phyloP scores from a whole-genome alignment of 768 basidiomycete genomes.

The Filobasidium floriforme region DNA sequence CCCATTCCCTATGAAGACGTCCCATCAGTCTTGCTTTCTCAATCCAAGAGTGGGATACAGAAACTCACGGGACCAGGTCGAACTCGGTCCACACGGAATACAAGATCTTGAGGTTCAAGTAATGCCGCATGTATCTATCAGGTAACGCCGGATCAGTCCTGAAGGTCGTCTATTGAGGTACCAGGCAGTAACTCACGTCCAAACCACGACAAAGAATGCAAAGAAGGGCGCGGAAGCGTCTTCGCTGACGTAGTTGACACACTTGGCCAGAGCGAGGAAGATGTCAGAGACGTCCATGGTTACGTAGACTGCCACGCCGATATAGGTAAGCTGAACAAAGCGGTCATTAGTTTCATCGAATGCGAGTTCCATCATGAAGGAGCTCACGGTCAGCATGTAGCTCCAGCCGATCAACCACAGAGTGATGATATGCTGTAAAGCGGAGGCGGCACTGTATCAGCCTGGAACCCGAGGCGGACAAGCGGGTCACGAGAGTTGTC shows the following conservation, averaged over 20 bases:
- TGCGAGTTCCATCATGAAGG: neutral
- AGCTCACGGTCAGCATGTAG: conserved; percentile 36
- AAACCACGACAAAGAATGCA: conserved; percentile 59
- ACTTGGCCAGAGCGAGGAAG: conserved; percentile 75
- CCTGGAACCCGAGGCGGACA: neutral
- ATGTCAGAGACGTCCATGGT: conserved; percentile 96
- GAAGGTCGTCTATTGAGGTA: neutral
- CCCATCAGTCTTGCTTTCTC: neutral
- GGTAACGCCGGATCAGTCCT: neutral
- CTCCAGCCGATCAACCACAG: conserved; percentile 84
- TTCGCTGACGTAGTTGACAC: conserved; percentile 73
- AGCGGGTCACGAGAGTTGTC: neutral
- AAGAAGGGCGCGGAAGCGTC: conserved; percentile 58
- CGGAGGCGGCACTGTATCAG: neutral
- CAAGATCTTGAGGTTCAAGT: conserved; percentile 74
- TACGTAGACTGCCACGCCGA: conserved; percentile 84
- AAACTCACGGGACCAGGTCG: conserved; percentile 60
- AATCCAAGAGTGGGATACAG: neutral
- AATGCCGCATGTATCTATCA: conserved; percentile 83
- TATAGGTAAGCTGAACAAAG: conserved; percentile 55
- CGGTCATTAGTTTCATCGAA: neutral
- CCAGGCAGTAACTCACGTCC: conserved; percentile 59
- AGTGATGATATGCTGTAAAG: conserved; percentile 66
- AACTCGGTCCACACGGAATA: conserved; percentile 79
- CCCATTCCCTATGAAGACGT: conserved; percentile 10